Base-by-base conservation (phyloP, 2,329 filamentous ascomycete genomes). In the Fusarium euwallaceae region DNA sequence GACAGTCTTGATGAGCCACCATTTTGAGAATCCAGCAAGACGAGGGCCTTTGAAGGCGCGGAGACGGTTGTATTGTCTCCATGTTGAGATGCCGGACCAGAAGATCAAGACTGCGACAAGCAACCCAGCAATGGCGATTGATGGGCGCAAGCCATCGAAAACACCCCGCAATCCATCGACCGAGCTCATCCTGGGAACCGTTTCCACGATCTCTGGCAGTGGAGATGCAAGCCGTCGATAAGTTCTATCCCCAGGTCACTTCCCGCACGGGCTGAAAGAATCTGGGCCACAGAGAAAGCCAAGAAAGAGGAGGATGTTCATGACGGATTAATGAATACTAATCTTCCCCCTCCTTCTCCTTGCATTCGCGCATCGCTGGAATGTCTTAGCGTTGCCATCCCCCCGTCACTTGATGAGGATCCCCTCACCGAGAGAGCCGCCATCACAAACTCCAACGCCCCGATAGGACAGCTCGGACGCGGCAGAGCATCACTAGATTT, bases 41-140 rank as follows among this genome's bases (percentile, higher is more conserved):
- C 73, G 73, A 6, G 86, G 85, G 0, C 85, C 85, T 7, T 81
- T 81, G 64, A 87, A 79, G 67, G 85, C 82, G 12, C 83, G 80
- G 8, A 87, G 81, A 29, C 84, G 81, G 32, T 68, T 76, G 73
- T 84, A 86, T 24, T 81, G 76, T 6, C 64, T 66, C 37, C 76
- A 74, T 10, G 69, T 77, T 4, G 78, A 78, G 9, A 70, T 22
- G 6, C 64, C 56, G 1, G 55, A 76, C 73, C 69, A 79, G 4
- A 72, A 16, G 6, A 69, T 29, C 22, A 74, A 17, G 37, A 61
- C 48, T 16, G 43, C 20, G 6, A 34, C 39, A 27, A 77, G 4
- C 6, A 66, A 34, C 6, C 24, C 72, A 17, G 67, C 66, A 4
- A 71, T 56, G 11, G 51, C 68, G 8, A 76, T 32, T 9, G 69